These are phyloP conservation scores for Acer saccharum DNA, from an alignment of 345 rosid genomes.

Conservation along the genomic window DNA sequence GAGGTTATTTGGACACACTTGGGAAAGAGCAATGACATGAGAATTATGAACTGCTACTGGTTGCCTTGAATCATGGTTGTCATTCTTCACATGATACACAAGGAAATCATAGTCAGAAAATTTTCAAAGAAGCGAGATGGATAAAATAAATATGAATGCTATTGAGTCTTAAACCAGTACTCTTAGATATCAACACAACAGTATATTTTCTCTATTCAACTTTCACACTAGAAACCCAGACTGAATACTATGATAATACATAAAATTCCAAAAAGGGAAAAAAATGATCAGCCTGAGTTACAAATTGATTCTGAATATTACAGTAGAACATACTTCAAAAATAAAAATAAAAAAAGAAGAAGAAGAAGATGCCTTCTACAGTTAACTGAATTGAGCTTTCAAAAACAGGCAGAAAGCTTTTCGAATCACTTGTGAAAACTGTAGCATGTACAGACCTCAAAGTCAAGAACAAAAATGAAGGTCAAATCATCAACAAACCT, in stretches of 20 bases:
- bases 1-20: constrained; percentile 79
- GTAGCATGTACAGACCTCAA: constrained; percentile 13
- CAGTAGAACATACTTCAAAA: not conserved
- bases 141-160: constrained; percentile 21
- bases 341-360: not conserved
- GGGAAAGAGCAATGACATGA: constrained; percentile 76
- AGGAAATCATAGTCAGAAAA: constrained; percentile 33
- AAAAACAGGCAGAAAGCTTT: not conserved
- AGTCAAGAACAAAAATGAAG: not conserved
- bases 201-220: not conserved
- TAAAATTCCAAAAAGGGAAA: constrained; percentile 10
- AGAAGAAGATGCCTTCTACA: not conserved
- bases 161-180: constrained; percentile 7
- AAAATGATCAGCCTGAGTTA: not conserved
- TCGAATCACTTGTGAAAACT: not conserved
- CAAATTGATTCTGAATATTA: not conserved
- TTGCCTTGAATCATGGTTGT: constrained; percentile 75
- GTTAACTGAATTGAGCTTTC: not conserved
- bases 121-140: constrained; percentile 24
- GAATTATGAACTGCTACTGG: constrained; percentile 74
- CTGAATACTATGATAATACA: not conserved
- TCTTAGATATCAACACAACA: not conserved
- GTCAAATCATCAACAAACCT: constrained; percentile 50
- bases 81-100: constrained; percentile 55
- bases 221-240: not conserved